Conservation (phyloP, 1,284 basidiomycete species). For the Malassezia pachydermatis region DNA sequence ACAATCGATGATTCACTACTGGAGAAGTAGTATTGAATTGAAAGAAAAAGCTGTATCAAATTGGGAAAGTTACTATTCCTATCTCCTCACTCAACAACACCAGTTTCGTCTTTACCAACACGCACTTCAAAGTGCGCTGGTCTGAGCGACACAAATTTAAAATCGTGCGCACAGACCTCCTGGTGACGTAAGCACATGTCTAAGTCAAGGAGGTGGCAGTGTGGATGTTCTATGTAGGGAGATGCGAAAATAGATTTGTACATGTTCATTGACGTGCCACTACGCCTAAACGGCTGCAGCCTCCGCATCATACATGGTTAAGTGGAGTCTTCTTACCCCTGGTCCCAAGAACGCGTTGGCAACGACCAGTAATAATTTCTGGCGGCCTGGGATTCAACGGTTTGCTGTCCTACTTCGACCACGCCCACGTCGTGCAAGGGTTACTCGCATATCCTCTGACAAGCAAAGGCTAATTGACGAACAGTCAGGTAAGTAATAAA, state of each 20-base stretch:
- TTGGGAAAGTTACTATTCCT: conserved; percentile 83
- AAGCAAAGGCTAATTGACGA: background rate
- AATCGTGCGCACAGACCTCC: no score
- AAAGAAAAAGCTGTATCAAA: conserved; percentile 68
- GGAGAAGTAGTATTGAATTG: conserved; percentile 60
- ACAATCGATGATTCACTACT: conserved; percentile 72
- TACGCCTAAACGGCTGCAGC: background rate
- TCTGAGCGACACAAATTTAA: no score
- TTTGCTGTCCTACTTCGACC: background rate
- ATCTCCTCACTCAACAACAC: conserved; percentile 77
- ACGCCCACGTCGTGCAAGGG: conserved; percentile 1
- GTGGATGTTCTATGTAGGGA: conserved; percentile 9
- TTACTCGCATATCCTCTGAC: conserved; percentile 1
- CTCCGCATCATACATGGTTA: background rate
- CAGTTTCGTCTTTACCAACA: conserved; percentile 95
- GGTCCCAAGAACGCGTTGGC: no score
- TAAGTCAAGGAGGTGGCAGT: background rate
- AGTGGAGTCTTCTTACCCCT: no score
- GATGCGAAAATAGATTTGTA: no score
- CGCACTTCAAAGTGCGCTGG: no score
- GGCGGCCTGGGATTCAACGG: background rate
- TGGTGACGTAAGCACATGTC: no score
- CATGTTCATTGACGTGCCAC: conserved; percentile 2
- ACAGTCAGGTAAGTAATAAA: conserved; percentile 6
- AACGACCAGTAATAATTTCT: no score